Base-by-base conservation (phyloP, 2,329 filamentous ascomycete genomes). In the Sporothrix brasiliensis region DNA sequence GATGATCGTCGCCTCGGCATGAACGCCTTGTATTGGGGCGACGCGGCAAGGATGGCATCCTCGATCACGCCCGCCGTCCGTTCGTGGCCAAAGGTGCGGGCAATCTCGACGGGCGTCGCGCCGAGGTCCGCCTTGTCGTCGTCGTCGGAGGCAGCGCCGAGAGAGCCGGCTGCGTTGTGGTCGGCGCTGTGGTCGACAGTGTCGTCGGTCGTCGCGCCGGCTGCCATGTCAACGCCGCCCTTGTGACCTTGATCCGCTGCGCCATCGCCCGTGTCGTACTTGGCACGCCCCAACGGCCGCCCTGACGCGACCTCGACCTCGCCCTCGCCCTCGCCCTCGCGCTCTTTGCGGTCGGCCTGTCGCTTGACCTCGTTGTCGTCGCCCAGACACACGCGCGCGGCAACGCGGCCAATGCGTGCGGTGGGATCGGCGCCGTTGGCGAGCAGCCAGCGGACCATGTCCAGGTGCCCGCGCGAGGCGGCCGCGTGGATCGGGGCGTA, bases 391-490 rank as follows among this genome's bases (percentile, higher is more conserved):
- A 58, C 44, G 11, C 50, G 60, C 10, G 61, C 41, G 1, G 69
- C 69, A 1, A 16, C 47, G 11, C 52, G 61, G 61, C 69, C 69
- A 24, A 70, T 70, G n/a, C 69, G 63, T 9, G 50, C 60, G 3
- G 39, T 41, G 11, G 50, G 41, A 21, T 68, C 60, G 67, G 70
- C 67, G n/a, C 60, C 56, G 44, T 69, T 61, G n/a, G 34, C 39
- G 41, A 69, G 60, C 58, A 69, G 58, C 58, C 70, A 69, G 49
- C 27, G 50, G 7, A 66, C 67, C 30, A 71, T 63, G 4, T 67
- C 53, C 24, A 53, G 27, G 58, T 68, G 49, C 16, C 67, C 70
- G 24, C 44, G 60, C 24, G 67, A 49, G 16, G 67, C 60, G 30
- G 66, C 69, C 1, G 50, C 65, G 60, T 66, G 70, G 50, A 71